Base-by-base conservation (phyloP, 768 basidiomycete genomes). In the Pholiota conissans region DNA sequence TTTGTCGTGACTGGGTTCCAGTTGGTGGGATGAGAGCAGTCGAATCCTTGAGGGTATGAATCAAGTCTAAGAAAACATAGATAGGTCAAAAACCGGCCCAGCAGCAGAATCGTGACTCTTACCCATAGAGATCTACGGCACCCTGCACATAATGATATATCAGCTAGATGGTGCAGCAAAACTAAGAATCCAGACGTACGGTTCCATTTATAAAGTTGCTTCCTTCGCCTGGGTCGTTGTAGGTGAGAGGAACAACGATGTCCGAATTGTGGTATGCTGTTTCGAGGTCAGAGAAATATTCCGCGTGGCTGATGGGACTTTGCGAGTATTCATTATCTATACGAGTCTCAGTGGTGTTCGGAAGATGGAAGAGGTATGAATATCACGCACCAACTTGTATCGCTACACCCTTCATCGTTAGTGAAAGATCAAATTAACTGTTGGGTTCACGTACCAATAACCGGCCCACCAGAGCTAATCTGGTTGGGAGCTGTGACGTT, bases 301-400 rank as follows among this genome's bases (percentile, higher is more conserved):
- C 78, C 8, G 77, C 77, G 37, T 61, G 79, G 65, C 60, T 70
- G 26, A 75, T 67, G 8, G 70, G 71, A 37, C 63, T 78, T 59
- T 90, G 87, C 3, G 76, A 76, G n/a, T 87, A 91, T 69, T 92
- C 90, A 53, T 93, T 93, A 65, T 93, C 91, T 88, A 61, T 14
- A 35, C n/a, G 16, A n/a, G 3, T 24, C 32, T 16, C 9, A 30
- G 26, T 16, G n/a, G n/a, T 34, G 6, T 14, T 18, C 13, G 22
- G 35, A 4, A 5, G 22, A 42, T 30, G 24, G 35, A 29, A 20
- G 11, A 30, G 28, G 9, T 32, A 13, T 48, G 18, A 18, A 30
- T 20, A 10, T 26, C 24, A 6, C n/a, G 37, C 57, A 70, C 70
- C 70, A 10, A 70, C 68, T 62, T 73, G 67, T 16, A 72, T 67